Conservation (phyloP, 2,329 filamentous ascomycete species). For the Phaeosphaeria sp. region DNA sequence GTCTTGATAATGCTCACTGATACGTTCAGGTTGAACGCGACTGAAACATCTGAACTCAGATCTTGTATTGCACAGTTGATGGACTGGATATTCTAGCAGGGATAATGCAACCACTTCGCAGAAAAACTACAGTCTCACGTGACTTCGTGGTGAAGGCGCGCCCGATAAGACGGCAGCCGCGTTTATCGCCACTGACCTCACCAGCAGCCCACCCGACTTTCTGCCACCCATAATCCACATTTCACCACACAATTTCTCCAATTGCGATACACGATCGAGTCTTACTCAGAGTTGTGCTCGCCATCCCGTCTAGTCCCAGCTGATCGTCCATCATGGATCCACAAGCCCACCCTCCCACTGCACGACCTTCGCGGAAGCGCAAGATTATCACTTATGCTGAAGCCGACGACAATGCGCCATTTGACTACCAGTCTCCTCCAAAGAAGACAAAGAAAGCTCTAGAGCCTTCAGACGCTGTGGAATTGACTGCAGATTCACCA, state of each 20-base stretch:
- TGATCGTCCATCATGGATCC: conserved; percentile 1
- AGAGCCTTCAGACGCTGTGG: conserved; percentile 8
- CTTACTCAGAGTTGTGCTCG: neutral
- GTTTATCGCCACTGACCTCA: neutral
- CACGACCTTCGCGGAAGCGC: conserved; percentile 27
- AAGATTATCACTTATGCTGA: conserved; percentile 20
- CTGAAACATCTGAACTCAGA: too few species aligned
- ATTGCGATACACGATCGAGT: neutral
- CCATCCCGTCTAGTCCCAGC: neutral
- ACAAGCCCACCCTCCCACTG: neutral
- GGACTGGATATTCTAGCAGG: neutral
- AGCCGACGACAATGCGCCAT: conserved; percentile 9
- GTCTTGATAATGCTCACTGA: too few species aligned
- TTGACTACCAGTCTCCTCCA: conserved; percentile 4
- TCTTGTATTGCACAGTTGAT: too few species aligned
- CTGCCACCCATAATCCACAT: neutral
- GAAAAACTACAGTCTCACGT: neutral
- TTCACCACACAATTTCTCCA: neutral
- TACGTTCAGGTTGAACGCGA: too few species aligned
- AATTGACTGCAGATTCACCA: conserved; percentile 15
- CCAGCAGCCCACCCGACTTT: neutral
- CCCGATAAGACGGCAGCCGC: neutral
- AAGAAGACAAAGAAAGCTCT: conserved; percentile 12
- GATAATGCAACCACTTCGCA: neutral
- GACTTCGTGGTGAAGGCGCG: neutral